Evolutionary conservation across 805 yeast genomes (phyloP).

Genomic region (Nakazawaea peltata): DNA sequence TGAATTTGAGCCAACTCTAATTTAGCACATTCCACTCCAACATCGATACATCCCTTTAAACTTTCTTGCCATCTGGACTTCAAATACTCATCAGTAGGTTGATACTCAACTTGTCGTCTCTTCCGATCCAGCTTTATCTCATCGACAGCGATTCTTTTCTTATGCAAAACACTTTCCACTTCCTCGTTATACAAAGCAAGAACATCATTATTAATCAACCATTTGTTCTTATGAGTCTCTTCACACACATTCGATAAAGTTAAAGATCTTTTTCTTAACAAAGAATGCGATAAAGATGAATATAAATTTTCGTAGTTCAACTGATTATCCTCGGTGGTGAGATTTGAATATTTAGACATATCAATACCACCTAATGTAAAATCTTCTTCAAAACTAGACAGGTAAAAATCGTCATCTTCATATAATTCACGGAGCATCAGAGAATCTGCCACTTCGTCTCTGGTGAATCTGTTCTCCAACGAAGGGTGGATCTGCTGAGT

Average conservation of each 20-base stretch:
- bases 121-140: conserved; percentile 35
- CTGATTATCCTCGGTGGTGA: conserved; percentile 14
- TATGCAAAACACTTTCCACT: conserved; percentile 20
- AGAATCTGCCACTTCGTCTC: background rate
- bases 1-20: conserved; percentile 12
- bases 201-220: conserved; percentile 27
- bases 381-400: conserved; percentile 5
- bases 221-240: conserved; percentile 21
- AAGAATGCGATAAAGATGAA: conserved; percentile 31
- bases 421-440: background rate
- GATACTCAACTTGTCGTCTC: conserved; percentile 31
- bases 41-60: conserved; percentile 28
- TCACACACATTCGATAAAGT: conserved; percentile 16
- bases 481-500: conserved; percentile 3
- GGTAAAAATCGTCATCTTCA: conserved; percentile 15
- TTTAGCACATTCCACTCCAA: conserved; percentile 27
- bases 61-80: conserved; percentile 44
- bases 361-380: conserved; percentile 24
- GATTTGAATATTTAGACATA: conserved; percentile 17
- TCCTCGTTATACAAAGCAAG: conserved; percentile 20
- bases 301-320: conserved; percentile 20
- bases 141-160: conserved; percentile 34
- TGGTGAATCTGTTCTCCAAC: conserved; percentile 1
- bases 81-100: conserved; percentile 36
- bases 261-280: conserved; percentile 32